phyloP scores from a whole-genome alignment of 2,329 filamentous ascomycete species.

The Zymoseptoria tritici region DNA sequence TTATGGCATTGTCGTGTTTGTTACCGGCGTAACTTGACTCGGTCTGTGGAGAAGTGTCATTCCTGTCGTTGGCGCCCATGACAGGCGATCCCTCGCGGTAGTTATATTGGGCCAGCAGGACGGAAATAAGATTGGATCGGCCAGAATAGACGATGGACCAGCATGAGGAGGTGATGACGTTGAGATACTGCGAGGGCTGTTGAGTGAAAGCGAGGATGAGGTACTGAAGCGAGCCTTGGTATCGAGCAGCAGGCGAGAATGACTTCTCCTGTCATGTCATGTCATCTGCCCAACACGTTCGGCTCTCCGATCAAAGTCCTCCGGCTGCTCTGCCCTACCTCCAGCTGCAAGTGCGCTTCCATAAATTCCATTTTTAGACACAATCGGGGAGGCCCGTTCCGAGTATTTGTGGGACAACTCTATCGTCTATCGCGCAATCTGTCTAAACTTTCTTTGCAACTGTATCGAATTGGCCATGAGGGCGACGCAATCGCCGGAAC shows the following conservation, averaged over 20 bases:
- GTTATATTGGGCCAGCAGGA: background rate
- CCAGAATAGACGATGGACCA: background rate
- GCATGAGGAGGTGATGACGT: background rate
- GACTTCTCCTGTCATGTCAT: background rate
- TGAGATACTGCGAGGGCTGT: background rate
- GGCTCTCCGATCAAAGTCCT: background rate
- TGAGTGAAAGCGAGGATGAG: background rate
- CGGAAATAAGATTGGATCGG: background rate
- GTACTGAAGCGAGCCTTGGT: background rate
- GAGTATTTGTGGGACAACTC: background rate
- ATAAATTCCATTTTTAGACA: background rate
- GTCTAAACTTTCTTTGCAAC: background rate
- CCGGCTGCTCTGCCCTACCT: background rate
- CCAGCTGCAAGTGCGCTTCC: background rate
- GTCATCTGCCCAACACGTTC: background rate
- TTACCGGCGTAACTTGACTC: conserved; percentile 1
- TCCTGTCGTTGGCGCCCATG: conserved; percentile 2
- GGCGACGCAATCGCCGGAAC: background rate
- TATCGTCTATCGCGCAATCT: background rate
- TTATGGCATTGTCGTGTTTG: background rate
- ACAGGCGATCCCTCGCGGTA: background rate
- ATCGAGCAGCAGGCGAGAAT: background rate
- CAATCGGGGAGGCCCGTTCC: background rate
- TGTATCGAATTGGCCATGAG: background rate
- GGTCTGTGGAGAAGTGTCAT: background rate